Evolutionary conservation across 805 yeast species (phyloP), one percentile per base, ranked within the genome.

Genomic region (Teunomyces stri): DNA sequence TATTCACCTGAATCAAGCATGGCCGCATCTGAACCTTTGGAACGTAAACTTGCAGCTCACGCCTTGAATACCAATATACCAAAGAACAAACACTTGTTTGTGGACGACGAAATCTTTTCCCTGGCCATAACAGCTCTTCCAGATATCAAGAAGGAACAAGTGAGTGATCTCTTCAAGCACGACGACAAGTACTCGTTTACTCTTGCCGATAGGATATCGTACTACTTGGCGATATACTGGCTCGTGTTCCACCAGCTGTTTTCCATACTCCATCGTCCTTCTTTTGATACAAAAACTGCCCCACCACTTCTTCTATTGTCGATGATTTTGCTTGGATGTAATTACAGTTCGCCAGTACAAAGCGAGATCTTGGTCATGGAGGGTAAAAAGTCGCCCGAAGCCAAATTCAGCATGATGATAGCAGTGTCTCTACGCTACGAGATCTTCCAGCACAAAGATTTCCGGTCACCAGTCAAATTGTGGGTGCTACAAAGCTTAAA

Each of bases 401-500:
- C 65, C 45, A 66, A 66, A 41, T 66, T 82, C 41, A 76, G 82
- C 6, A 64, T 70, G 53, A 53, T 57, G 44, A 72, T 83, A 9
- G 79, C 82, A 0, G 73, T 63, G 37, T 85, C 95, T 0, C 64
- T 89, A 25, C 67, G 96, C 45, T 85, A 84, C 78, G 66, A 78
- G 27, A 74, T 89, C 3, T 89, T 89, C 59, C 79, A 85, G 33
- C 79, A 84, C 42, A 81, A 81, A 6, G 87, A 82, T 45, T 88
- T 87, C 60, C 80, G 78, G 48, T 85, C 95, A 0, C 96, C 96
- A 0, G 85, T 89, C 0, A 75, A 75, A 51, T 69, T 85, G 6
- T 89, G 91, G 85, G 79, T 89, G 7, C 72, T 89, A 42, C 96
- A 89, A 62, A 74, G 88, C 54, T 71, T 89, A 51, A 64, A 86